Evolutionary conservation across 352 stramenopile species (phyloP).

Genomic region (Pythium coloratum): DNA sequence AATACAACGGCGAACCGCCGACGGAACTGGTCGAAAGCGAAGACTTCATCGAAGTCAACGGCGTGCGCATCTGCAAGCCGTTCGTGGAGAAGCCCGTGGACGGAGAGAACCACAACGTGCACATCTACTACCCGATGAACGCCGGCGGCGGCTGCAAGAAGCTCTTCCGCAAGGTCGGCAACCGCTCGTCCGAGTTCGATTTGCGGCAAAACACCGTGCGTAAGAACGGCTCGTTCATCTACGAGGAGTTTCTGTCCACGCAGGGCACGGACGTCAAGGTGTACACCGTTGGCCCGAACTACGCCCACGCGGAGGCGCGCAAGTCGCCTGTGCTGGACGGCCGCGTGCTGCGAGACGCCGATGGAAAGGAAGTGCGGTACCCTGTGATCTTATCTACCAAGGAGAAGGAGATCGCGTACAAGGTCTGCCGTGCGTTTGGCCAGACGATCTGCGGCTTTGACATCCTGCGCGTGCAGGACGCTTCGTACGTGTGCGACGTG

Average conservation of each 20-base stretch:
- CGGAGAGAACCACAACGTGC: slow-evolving; percentile 99
- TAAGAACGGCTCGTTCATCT: slow-evolving; percentile 91
- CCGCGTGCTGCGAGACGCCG: slow-evolving; percentile 95
- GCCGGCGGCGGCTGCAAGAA: slow-evolving; percentile 99
- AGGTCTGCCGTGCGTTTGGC: slow-evolving; percentile 75
- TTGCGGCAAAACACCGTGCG: slow-evolving; percentile 95
- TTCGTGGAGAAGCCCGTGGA: slow-evolving; percentile 99
- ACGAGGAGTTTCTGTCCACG: slow-evolving; percentile 98
- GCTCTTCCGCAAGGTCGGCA: slow-evolving; percentile 97
- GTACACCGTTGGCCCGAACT: slow-evolving; percentile 98
- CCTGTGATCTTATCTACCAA: slow-evolving; percentile 98
- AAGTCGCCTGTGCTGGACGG: slow-evolving; percentile 99
- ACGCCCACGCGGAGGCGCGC: slow-evolving; percentile 99
- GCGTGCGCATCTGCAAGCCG: slow-evolving; percentile 97
- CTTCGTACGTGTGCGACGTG: slow-evolving; percentile 99
- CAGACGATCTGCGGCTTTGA: slow-evolving; percentile 99
- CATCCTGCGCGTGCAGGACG: slow-evolving; percentile 92
- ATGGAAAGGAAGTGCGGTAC: slow-evolving; percentile 99
- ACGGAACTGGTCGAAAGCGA: slow-evolving; percentile 63
- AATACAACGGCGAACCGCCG: slow-evolving; percentile 59
- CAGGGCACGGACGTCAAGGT: slow-evolving; percentile 99
- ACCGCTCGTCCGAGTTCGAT: slow-evolving; percentile 94
- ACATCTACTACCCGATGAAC: slow-evolving; percentile 99
- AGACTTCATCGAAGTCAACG: slow-evolving; percentile 88
- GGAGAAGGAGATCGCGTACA: slow-evolving; percentile 98